These are phyloP conservation scores for Trametes hirsuta DNA, from an alignment of 1,284 basidiomycete species.

Conservation along the genomic window DNA sequence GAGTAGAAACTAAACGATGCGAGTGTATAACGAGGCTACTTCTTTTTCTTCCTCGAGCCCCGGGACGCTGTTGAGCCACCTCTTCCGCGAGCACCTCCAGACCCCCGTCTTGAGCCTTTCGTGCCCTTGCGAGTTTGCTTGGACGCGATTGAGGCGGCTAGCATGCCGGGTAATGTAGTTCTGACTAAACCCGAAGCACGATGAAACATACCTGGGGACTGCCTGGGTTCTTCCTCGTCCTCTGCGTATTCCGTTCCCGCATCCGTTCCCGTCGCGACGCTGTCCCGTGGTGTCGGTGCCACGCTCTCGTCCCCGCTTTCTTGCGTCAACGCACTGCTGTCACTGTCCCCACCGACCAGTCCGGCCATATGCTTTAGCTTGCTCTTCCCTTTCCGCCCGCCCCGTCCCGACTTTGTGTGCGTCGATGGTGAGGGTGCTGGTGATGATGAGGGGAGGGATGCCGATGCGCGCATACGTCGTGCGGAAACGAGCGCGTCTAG, in stretches of 20 bases:
- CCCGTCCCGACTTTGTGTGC: slow-evolving; percentile 38
- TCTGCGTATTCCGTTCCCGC: slow-evolving; percentile 65
- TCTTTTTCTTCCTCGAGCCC: slow-evolving; percentile 31
- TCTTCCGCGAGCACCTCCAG: slow-evolving; percentile 22
- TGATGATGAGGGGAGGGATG: slow-evolving; percentile 44
- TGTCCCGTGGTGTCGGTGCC: slow-evolving; percentile 57
- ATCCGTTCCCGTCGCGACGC: slow-evolving; percentile 69
- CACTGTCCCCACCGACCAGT: slow-evolving; percentile 74
- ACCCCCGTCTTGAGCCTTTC: slow-evolving; percentile 24
- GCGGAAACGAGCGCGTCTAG: slow-evolving; percentile 60
- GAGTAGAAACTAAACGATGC: not conserved
- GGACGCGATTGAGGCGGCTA: slow-evolving; percentile 26
- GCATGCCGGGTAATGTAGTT: not conserved
- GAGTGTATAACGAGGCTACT: slow-evolving; percentile 6
- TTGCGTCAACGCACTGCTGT: slow-evolving; percentile 78
- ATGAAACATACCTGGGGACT: slow-evolving; percentile 52
- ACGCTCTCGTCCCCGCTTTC: slow-evolving; percentile 74
- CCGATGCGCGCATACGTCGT: slow-evolving; percentile 66
- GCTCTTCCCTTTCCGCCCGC: slow-evolving; percentile 33
- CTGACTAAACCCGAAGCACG: no score
- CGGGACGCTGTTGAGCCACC: slow-evolving; percentile 28
- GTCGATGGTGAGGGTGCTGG: slow-evolving; percentile 54
- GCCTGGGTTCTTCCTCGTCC: slow-evolving; percentile 57
- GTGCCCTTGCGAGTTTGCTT: slow-evolving; percentile 21
- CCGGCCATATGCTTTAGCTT: slow-evolving; percentile 58